Conservation (phyloP, 768 basidiomycete genomes). For the Rhizopogon rudus region DNA sequence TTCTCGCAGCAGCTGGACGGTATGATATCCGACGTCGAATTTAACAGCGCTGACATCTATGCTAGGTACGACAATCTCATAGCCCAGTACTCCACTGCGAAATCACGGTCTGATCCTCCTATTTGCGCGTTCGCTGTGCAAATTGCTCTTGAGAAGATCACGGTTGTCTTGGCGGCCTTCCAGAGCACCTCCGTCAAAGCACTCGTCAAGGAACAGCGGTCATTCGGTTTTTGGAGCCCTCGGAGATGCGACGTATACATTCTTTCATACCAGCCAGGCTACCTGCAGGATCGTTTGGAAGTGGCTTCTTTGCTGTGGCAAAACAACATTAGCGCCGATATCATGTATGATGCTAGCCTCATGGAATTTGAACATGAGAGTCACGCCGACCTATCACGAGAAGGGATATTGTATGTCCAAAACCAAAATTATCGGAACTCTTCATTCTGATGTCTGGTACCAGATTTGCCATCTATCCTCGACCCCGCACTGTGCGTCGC, state of each 20-base stretch:
- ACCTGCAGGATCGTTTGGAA: slow-evolving; percentile 73
- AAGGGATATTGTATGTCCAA: slow-evolving; percentile 72
- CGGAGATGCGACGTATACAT: slow-evolving; percentile 85
- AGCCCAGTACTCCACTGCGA: slow-evolving; percentile 49
- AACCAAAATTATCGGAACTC: not conserved
- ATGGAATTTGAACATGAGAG: slow-evolving; percentile 59
- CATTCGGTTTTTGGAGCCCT: slow-evolving; percentile 90
- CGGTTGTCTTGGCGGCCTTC: slow-evolving; percentile 59
- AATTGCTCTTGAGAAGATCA: slow-evolving; percentile 76
- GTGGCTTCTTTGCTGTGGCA: slow-evolving; percentile 75
- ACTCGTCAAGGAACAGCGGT: slow-evolving; percentile 71
- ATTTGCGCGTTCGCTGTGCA: slow-evolving; percentile 71
- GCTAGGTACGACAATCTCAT: slow-evolving; percentile 72
- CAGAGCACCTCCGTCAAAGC: slow-evolving; percentile 63
- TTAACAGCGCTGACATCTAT: not conserved
- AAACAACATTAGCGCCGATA: slow-evolving; percentile 77
- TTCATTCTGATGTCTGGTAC: slow-evolving; percentile 36
- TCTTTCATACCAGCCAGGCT: slow-evolving; percentile 71
- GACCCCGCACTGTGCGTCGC: slow-evolving; percentile 49
- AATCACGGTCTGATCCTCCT: slow-evolving; percentile 44
- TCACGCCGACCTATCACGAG: slow-evolving; percentile 63
- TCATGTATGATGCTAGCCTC: slow-evolving; percentile 80
- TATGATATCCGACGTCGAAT: slow-evolving; percentile 23
- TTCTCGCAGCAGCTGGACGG: slow-evolving; percentile 82
- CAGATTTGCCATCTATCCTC: slow-evolving; percentile 49